These are phyloP conservation scores for Trapa bicornis DNA, from an alignment of 345 rosid species.

Conservation along the genomic window DNA sequence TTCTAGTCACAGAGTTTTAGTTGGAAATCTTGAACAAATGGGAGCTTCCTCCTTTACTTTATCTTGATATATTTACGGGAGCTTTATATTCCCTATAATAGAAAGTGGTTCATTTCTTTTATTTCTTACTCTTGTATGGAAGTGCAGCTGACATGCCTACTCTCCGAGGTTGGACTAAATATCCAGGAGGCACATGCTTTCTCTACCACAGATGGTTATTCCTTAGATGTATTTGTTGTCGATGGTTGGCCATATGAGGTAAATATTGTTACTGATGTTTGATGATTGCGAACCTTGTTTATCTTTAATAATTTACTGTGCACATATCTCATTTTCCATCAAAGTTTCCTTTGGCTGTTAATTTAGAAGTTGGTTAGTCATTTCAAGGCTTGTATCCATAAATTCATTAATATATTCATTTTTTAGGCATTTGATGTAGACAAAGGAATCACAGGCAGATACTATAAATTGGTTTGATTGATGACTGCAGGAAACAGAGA, in stretches of 20 bases:
- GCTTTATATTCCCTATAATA: neutral
- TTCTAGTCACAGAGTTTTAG: neutral
- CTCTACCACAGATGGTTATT: constrained; percentile 56
- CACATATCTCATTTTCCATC: neutral
- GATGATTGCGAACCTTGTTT: neutral
- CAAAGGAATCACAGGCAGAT: neutral
- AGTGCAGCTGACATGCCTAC: constrained; percentile 50
- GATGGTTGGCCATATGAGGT: constrained; percentile 54
- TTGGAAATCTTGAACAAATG: neutral
- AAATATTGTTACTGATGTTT: constrained; percentile 6
- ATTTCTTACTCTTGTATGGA: constrained; percentile 8
- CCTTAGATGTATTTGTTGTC: constrained; percentile 65
- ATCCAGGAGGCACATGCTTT: constrained; percentile 73
- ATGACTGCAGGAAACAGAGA: constrained; percentile 45
- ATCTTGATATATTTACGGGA: neutral
- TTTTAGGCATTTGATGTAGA: neutral
- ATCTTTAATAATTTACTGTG: neutral
- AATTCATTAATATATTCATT: neutral
- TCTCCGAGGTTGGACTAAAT: constrained; percentile 54
- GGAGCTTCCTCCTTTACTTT: neutral
- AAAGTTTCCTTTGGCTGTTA: neutral
- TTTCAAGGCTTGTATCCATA: neutral
- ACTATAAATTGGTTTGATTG: constrained; percentile 3
- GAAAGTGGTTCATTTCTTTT: neutral
- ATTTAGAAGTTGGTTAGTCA: neutral